Conservation (phyloP, 2,329 filamentous ascomycete genomes). For the Albophoma yamanashiensis region DNA sequence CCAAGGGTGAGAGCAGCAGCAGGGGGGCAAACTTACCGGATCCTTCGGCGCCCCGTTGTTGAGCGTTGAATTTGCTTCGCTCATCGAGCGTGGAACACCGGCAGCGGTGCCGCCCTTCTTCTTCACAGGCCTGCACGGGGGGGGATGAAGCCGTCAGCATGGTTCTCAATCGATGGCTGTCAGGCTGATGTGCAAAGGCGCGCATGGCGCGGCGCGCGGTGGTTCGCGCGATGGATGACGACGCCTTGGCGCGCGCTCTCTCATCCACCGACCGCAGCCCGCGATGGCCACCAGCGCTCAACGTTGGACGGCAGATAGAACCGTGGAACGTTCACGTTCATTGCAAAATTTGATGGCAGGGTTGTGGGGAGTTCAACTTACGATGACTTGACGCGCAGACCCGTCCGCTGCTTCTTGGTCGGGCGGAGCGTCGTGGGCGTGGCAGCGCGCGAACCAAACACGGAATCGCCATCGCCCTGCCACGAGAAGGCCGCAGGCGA, state of each 20-base stretch:
- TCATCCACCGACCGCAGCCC: neutral
- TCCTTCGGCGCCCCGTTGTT: slow-evolving; percentile 42
- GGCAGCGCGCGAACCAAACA: slow-evolving; percentile 45
- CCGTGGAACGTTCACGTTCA: neutral
- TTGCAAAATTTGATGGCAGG: neutral
- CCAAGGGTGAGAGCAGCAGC: neutral
- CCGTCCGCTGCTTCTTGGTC: slow-evolving; percentile 49
- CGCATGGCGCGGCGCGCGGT: neutral
- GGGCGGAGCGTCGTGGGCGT: slow-evolving; percentile 47
- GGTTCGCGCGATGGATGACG: neutral
- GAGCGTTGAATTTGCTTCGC: slow-evolving; percentile 52
- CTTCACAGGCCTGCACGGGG: slow-evolving; percentile 50
- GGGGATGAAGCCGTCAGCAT: neutral
- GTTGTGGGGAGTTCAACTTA: slow-evolving; percentile 32
- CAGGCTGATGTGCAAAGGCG: neutral
- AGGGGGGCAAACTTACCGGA: slow-evolving; percentile 34
- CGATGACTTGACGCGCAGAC: slow-evolving; percentile 59
- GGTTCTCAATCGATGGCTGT: neutral
- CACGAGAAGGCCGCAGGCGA: slow-evolving; percentile 43
- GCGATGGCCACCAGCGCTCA: neutral
- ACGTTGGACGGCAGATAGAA: neutral
- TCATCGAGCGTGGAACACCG: slow-evolving; percentile 55
- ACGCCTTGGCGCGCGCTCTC: neutral
- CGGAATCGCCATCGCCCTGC: slow-evolving; percentile 33
- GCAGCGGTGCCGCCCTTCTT: slow-evolving; percentile 60